These are phyloP conservation scores for Huntiella moniliformis DNA, from an alignment of 2,329 filamentous ascomycete species.

Conservation along the genomic window DNA sequence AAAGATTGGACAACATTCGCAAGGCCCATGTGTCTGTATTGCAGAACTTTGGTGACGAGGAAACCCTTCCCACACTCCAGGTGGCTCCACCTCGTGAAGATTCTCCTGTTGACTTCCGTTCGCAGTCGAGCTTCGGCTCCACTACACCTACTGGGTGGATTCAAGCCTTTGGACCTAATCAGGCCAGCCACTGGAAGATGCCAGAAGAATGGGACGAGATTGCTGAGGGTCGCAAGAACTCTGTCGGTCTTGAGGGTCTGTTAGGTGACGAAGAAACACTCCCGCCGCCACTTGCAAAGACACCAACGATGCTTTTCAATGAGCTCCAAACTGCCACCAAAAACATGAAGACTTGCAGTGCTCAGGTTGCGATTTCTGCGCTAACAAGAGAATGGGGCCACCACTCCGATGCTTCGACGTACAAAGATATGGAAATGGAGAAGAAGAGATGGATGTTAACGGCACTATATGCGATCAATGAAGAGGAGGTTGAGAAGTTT, in stretches of 20 bases:
- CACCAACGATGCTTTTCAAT: slow-evolving; percentile 15
- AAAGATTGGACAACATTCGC: too few species aligned
- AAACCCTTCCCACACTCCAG: not conserved
- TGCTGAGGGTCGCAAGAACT: not conserved
- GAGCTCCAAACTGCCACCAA: slow-evolving; percentile 32
- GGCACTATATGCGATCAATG: slow-evolving; percentile 28
- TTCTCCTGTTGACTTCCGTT: slow-evolving; percentile 6
- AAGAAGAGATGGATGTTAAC: slow-evolving; percentile 45
- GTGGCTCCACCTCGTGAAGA: not conserved
- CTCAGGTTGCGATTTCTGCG: slow-evolving; percentile 32
- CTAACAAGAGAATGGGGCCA: slow-evolving; percentile 32
- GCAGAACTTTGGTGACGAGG: not conserved
- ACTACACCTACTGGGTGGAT: slow-evolving; percentile 4
- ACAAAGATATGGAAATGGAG: slow-evolving; percentile 32
- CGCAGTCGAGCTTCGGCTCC: not conserved
- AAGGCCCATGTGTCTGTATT: too few species aligned
- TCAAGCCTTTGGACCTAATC: slow-evolving; percentile 9
- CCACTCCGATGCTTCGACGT: slow-evolving; percentile 27
- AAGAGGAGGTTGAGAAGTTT: slow-evolving; percentile 2
- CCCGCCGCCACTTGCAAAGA: slow-evolving; percentile 4
- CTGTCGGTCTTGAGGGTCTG: slow-evolving; percentile 8
- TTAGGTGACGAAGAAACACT: slow-evolving; percentile 5
- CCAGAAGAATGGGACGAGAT: slow-evolving; percentile 24
- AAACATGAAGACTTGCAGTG: slow-evolving; percentile 34
- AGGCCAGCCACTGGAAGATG: slow-evolving; percentile 13